Conservation (phyloP, 1,284 basidiomycete species). For the Austroboletus novae-zelandiae region DNA sequence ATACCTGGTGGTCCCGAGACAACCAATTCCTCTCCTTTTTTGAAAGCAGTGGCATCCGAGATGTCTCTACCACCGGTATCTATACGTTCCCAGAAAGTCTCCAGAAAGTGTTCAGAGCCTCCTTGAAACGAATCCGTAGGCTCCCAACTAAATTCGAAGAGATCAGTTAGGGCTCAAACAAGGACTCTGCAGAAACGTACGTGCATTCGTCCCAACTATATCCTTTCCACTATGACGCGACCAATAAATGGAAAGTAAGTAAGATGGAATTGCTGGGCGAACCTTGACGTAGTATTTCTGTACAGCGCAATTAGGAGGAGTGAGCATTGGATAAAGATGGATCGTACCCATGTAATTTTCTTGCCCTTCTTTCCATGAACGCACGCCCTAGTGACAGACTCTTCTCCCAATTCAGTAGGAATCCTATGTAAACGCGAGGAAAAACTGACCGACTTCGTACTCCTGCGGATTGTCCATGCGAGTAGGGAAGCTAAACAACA, state of each 20-base stretch:
- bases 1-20: slow-evolving; percentile 58
- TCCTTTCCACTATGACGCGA: slow-evolving; percentile 59
- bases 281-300: slow-evolving; percentile 68
- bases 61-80: slow-evolving; percentile 51
- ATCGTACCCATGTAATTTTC: slow-evolving; percentile 45
- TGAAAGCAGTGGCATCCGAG: slow-evolving; percentile 47
- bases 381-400: slow-evolving; percentile 51
- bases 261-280: slow-evolving; percentile 17
- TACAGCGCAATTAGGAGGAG: slow-evolving; percentile 19
- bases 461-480: slow-evolving; percentile 37
- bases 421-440: background rate
- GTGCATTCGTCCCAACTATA: slow-evolving; percentile 62
- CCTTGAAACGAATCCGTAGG: slow-evolving; percentile 55
- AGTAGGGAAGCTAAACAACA: slow-evolving; percentile 20
- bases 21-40: slow-evolving; percentile 51
- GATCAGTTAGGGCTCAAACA: slow-evolving; percentile 6
- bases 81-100: slow-evolving; percentile 59
- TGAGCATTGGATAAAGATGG: background rate
- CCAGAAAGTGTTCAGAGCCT: slow-evolving; percentile 56
- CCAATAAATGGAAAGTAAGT: slow-evolving; percentile 4
- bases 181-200: slow-evolving; percentile 41
- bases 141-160: slow-evolving; percentile 55
- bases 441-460: slow-evolving; percentile 65
- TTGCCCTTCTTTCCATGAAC: slow-evolving; percentile 44
- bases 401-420: slow-evolving; percentile 32